A percentile compares a stretch with the other conserved stretches of the same genome.
Conservation (phyloP, 2,329 filamentous ascomycete species). For the Coniella lustricola region DNA sequence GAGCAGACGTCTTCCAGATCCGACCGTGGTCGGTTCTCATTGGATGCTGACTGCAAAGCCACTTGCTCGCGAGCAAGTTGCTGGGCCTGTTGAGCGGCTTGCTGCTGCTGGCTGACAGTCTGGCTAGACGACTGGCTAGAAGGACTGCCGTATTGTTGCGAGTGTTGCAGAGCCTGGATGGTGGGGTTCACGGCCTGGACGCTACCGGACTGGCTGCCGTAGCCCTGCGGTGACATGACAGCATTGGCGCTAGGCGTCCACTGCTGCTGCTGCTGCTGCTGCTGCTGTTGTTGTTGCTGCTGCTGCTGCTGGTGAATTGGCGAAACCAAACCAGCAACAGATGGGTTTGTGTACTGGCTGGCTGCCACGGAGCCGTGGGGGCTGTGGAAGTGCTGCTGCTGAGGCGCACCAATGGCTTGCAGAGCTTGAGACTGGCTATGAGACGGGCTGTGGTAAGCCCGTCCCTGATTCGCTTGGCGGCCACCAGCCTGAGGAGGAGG, state of each 20-base stretch:
- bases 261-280: conserved; percentile 5
- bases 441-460: conserved; percentile 16
- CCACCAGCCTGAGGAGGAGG: conserved; percentile 15
- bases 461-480: conserved; percentile 21
- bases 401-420: conserved; percentile 11
- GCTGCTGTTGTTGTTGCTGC: neutral
- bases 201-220: neutral
- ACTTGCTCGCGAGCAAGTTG: conserved; percentile 20
- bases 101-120: conserved; percentile 1
- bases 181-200: conserved; percentile 11
- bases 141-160: conserved; percentile 13
- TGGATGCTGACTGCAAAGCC: conserved; percentile 33
- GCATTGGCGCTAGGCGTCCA: conserved; percentile 6
- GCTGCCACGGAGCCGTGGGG: conserved; percentile 7
- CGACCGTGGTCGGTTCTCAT: conserved; percentile 38
- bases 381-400: conserved; percentile 12
- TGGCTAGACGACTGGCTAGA: conserved; percentile 11
- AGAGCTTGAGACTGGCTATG: conserved; percentile 12
- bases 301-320: conserved; percentile 7
- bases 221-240: conserved; percentile 8
- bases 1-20: conserved; percentile 52
- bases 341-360: conserved; percentile 12
- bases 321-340: conserved; percentile 4
- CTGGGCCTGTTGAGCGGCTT: conserved; percentile 8
- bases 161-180: conserved; percentile 11